phyloP scores from a whole-genome alignment of 805 yeast species.

The Dipodascus albidus region DNA sequence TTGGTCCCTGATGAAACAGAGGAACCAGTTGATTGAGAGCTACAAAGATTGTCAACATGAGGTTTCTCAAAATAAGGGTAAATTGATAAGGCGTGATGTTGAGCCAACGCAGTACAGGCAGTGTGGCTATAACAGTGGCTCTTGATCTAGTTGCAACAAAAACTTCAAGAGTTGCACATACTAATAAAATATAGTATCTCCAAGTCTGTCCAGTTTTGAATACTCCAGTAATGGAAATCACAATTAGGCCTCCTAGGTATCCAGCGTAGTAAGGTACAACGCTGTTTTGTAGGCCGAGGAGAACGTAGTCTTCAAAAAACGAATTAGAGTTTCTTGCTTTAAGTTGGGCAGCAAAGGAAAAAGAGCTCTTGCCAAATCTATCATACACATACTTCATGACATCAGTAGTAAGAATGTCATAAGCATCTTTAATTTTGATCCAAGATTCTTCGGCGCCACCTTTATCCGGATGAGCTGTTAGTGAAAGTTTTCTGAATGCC shows the following conservation, averaged over 20 bases:
- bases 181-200: constrained; percentile 15
- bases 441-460: constrained; percentile 13
- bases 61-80: constrained; percentile 12
- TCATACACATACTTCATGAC: constrained; percentile 75
- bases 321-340: not conserved
- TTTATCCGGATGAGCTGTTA: constrained; percentile 27
- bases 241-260: constrained; percentile 8
- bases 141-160: constrained; percentile 16
- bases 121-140: constrained; percentile 5
- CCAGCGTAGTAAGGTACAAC: constrained; percentile 10
- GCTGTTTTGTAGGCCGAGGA: constrained; percentile 7
- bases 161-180: constrained; percentile 15
- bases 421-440: constrained; percentile 56
- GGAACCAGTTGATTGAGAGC: constrained; percentile 18
- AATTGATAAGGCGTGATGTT: constrained; percentile 13
- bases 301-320: constrained; percentile 5
- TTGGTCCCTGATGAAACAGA: constrained; percentile 3
- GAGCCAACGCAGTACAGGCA: constrained; percentile 13
- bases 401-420: constrained; percentile 64
- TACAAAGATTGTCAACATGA: constrained; percentile 11
- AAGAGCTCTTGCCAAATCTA: constrained; percentile 45
- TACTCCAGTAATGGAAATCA: constrained; percentile 13
- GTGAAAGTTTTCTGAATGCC: constrained; percentile 16
- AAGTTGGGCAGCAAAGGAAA: constrained; percentile 3
- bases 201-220: constrained; percentile 14